Base-by-base conservation (phyloP, 1,284 basidiomycete genomes). In the Ceratobasidium sp. region DNA sequence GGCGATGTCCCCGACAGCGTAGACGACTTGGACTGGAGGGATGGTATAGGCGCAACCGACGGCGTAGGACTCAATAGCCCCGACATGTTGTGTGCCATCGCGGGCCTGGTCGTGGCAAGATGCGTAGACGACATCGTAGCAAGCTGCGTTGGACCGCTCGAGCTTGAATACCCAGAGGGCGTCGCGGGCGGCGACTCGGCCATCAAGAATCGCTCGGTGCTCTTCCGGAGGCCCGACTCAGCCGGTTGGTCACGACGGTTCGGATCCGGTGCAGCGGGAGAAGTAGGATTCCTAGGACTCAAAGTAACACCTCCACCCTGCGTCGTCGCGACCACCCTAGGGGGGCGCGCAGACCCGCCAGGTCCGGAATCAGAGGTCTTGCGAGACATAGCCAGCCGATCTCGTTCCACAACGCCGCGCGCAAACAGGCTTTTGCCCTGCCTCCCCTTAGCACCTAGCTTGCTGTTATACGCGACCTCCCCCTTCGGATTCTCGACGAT, bases 351-450 rank as follows among this genome's bases (percentile, higher is more conserved):
- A 86, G 83, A 77, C 45, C 83, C 84, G 56, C 9, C 14, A 5
- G 22, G 27, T 6, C 9, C 2, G 90, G 89, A 15, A 90, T 92
- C 27, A 17, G 89, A 89, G 17, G 86, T 85, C 81, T 94, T 93
- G 73, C 93, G 87, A 87, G 94, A 93, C 22, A 94, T 92, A 9
- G 91, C 89, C 57, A 95, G 84, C 77, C 87, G 86, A 80, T 95
- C 94, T 66, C 91, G 86, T 81, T 95, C 93, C 69, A 94, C 92
- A 54, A 94, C 92, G 17, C 93, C 93, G 36, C 93, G 89, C 48
- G 93, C 92, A 80, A 95, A 95, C 60, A 94, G 84, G 80, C 90
- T 94, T 44, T 89, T 89, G 8, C 89, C 91, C 80, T 90, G 89
- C 44, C 89, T 84, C 11, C 93, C 93, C 78, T 94, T 94, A 11